These are phyloP conservation scores for Fraxinus americana DNA, from an alignment of 257 asterid genomes.

Conservation along the genomic window DNA sequence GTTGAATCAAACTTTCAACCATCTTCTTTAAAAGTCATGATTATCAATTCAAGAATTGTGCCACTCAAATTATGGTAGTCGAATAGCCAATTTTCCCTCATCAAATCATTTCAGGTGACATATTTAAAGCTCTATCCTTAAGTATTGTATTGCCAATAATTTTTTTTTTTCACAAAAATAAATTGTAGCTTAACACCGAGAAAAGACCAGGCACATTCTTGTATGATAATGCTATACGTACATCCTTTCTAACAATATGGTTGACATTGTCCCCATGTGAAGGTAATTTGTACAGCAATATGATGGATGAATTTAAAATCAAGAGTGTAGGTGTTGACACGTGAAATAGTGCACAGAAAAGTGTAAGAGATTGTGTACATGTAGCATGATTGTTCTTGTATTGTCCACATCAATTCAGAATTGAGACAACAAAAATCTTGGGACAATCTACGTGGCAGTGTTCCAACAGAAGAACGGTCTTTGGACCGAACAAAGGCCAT, in stretches of 20 bases:
- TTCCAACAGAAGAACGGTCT: not conserved
- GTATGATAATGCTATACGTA: slow-evolving; percentile 15
- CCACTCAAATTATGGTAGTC: not conserved
- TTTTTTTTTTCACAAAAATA: not conserved
- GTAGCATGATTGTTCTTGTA: slow-evolving; percentile 19
- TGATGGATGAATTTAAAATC: too few species aligned
- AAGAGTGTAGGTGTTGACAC: too few species aligned
- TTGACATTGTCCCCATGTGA: too few species aligned
- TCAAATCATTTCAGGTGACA: too few species aligned
- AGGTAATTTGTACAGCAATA: too few species aligned
- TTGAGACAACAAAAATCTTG: slow-evolving; percentile 9
- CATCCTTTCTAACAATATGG: too few species aligned
- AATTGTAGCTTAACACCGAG: not conserved
- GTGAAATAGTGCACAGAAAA: too few species aligned
- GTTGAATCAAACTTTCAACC: too few species aligned
- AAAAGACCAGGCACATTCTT: slow-evolving; percentile 35
- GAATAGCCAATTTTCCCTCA: not conserved
- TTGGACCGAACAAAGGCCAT: not conserved
- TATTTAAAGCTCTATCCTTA: too few species aligned
- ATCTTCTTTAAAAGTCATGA: too few species aligned
- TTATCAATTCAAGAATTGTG: too few species aligned
- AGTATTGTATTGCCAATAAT: not conserved
- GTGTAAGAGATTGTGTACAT: too few species aligned
- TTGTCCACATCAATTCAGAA: slow-evolving; percentile 55
- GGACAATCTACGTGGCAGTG: slow-evolving; percentile 19